Evolutionary conservation across 108 stramenopile species (phyloP), one percentile per base, ranked within the genome.

Genomic region (Craspedostauros australis): DNA sequence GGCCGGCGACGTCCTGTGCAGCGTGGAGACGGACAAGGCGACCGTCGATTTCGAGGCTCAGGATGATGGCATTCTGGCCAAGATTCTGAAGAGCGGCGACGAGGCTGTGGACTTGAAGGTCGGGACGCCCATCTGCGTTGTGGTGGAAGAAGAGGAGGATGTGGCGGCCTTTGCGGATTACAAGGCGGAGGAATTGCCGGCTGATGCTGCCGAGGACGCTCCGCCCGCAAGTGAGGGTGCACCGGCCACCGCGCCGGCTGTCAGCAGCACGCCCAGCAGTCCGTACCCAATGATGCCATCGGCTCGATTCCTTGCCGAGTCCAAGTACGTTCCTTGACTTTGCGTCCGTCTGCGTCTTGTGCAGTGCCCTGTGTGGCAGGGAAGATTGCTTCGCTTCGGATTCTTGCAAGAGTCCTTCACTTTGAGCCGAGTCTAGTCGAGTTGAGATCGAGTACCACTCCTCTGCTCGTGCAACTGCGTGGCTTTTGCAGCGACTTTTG

Each of bases 21-120:
- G 91, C 16, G 74, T 99, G 12, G 95, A 99, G 65, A 99, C 98
- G 14, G 98, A 99, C 72, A 99, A 99, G 75, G 96, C 98, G 24
- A 96, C 95, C 5, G 93, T 99, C 20, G 88, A 95, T 38, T 99
- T 94, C 73, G 98, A 97, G 55, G 84, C 88, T 4, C 95, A 97
- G 59, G 99, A 99, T 63, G 97, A 98, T 42, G 95, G 95, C 5
- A 72, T 95, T 24, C 46, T 98, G 12, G 99, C 96, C 19, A 98
- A 95, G 70, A 89, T 96, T 47, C 74, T 99, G 42, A 80, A 76
- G 14, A 57, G 62, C 22, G 85, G 70, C 14, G 67, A 81, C 20
- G 86, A 87, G 7, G 60, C 76, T 8, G 71, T 63, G 1, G 95
- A 96, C 63, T 74, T 97, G 51, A 50, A 63, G 1, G 74, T 91